Base-by-base conservation (phyloP, 2,329 filamentous ascomycete species). In the Ophiobolus disseminans region DNA sequence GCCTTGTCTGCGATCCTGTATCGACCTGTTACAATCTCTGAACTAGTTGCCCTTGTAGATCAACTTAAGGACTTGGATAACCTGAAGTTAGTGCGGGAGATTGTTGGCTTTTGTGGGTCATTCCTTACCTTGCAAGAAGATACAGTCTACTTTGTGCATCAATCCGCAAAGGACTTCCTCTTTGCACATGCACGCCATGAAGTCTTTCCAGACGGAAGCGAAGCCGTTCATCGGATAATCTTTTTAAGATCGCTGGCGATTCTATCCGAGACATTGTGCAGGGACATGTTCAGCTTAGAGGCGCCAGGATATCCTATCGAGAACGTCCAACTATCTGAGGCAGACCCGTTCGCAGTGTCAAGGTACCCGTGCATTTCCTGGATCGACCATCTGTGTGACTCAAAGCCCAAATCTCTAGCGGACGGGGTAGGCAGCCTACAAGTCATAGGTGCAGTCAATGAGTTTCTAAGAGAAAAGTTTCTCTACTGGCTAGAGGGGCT, bases 111-210 rank as follows among this genome's bases (percentile, higher is more conserved):
- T 3, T 31, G 28, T 31, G 13, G 28, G 5, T 31, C 28, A n/a
- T 31, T 31, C 13, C 28, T 31, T 14, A 31, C 50, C 11, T 10
- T 59, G 2, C 50, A 43, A 38, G 30, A 50, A 5, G 41, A 50
- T 16, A 50, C 23, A 11, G 30, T 58, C 28, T 60, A 55, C 49
- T 54, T 77, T 50, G 65, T 79, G 1, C 75, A 79, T 48, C 70
- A 76, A 44, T 78, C 76, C 0, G 77, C 75, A 0, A 75, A 77
- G 48, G 76, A 80, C 11, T 76, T 66, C 50, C 46, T 80, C 1
- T 20, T 53, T 5, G 23, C 58, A 20, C 45, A 62, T 8, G 58
- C 50, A 31, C 42, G 36, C 4, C 6, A 50, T 8, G 30, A 53
- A 6, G 58, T 77, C 4, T 73, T 75, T 25, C 65, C 69, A 5